These are phyloP conservation scores for Calonectria honghensis DNA, from an alignment of 2,329 filamentous ascomycete species.

Conservation along the genomic window DNA sequence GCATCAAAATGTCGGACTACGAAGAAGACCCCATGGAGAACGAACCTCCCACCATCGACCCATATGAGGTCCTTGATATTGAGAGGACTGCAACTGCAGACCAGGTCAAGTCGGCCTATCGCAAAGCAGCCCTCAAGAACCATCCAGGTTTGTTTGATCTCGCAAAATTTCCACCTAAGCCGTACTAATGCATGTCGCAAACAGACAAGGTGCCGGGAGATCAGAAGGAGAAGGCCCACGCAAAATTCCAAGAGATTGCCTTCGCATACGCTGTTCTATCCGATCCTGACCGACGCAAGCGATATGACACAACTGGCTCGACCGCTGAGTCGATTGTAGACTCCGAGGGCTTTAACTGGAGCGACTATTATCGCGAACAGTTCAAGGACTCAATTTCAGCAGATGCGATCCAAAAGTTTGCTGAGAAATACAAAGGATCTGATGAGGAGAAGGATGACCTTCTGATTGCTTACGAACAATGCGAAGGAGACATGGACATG, in stretches of 20 bases:
- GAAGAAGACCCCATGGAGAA: conserved; percentile 75
- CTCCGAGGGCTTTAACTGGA: conserved; percentile 90
- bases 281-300: conserved; percentile 84
- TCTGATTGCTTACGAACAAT: conserved; percentile 82
- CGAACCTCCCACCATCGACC: conserved; percentile 79
- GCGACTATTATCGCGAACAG: conserved; percentile 90
- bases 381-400: conserved; percentile 85
- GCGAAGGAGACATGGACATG: conserved; percentile 83
- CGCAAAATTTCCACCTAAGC: neutral
- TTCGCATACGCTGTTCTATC: conserved; percentile 96
- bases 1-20: conserved; percentile 65
- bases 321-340: conserved; percentile 89
- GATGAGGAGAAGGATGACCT: conserved; percentile 90
- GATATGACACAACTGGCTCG: conserved; percentile 93
- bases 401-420: conserved; percentile 85
- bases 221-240: conserved; percentile 83
- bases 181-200: conserved; percentile 43
- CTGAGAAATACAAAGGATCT: conserved; percentile 86
- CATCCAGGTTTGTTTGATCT: conserved; percentile 80
- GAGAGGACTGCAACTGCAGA: conserved; percentile 82
- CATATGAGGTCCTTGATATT: conserved; percentile 87
- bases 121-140: conserved; percentile 89
- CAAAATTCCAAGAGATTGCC: conserved; percentile 90
- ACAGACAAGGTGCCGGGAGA: conserved; percentile 84
- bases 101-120: conserved; percentile 92